These are phyloP conservation scores for Trichoderma sp. DNA, from an alignment of 2,329 filamentous ascomycete genomes.

Conservation along the genomic window DNA sequence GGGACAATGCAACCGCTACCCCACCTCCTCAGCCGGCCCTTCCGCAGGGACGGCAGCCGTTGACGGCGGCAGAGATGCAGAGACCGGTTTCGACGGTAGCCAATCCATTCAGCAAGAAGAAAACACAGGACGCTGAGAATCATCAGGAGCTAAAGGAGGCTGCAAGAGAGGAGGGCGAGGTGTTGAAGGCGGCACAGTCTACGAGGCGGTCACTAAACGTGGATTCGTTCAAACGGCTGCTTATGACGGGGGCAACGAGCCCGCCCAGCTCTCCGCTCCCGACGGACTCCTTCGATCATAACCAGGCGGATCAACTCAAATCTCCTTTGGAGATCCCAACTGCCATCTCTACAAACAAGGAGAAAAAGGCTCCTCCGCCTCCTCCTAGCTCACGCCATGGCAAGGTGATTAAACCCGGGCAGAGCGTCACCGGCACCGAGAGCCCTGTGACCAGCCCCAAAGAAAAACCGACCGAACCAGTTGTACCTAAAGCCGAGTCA, in stretches of 20 bases:
- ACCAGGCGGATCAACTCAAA: not conserved
- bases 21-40: constrained; percentile 26
- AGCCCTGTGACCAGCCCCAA: constrained; percentile 30
- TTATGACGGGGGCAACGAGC: constrained; percentile 69
- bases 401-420: constrained; percentile 60
- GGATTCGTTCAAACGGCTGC: constrained; percentile 72
- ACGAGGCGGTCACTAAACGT: constrained; percentile 64
- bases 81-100: constrained; percentile 29
- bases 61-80: constrained; percentile 1
- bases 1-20: constrained; percentile 30
- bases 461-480: constrained; percentile 24
- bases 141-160: constrained; percentile 35
- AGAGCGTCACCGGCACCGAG: not conserved
- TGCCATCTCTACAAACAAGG: constrained; percentile 1
- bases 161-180: constrained; percentile 34
- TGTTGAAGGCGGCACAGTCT: constrained; percentile 36
- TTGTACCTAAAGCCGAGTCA: not conserved
- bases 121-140: constrained; percentile 49
- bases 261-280: constrained; percentile 17
- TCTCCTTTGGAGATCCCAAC: not conserved
- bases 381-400: constrained; percentile 76
- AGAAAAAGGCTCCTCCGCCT: constrained; percentile 69
- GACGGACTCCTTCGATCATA: constrained; percentile 14
- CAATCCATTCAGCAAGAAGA: constrained; percentile 58
- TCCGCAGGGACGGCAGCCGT: constrained; percentile 11